A percentile compares a stretch with the other conserved stretches of the same genome.
Conservation (phyloP, 2,329 filamentous ascomycete species). For the Colletotrichum australisinense region DNA sequence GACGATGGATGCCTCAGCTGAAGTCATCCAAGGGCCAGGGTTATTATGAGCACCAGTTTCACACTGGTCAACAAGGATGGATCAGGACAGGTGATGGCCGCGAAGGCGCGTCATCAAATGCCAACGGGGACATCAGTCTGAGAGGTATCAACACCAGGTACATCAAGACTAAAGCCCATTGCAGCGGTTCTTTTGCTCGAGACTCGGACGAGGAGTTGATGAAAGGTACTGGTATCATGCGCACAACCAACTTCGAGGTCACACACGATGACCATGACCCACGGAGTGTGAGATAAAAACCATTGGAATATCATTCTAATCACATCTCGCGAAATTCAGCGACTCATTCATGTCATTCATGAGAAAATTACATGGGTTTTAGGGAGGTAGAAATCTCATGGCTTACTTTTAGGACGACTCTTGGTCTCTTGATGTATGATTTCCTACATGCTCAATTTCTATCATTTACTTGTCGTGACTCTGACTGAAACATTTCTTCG, state of each 20-base stretch:
- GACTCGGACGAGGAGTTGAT: conserved; percentile 17
- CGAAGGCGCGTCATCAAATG: neutral
- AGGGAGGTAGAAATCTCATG: too few species aligned
- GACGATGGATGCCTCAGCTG: conserved; percentile 38
- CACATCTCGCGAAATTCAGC: too few species aligned
- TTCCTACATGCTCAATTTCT: too few species aligned
- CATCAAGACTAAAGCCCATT: neutral
- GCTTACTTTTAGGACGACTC: too few species aligned
- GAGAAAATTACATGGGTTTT: too few species aligned
- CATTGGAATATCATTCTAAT: too few species aligned
- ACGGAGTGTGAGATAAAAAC: neutral
- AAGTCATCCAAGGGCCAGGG: neutral
- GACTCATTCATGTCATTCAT: too few species aligned
- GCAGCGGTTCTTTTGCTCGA: neutral
- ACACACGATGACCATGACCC: neutral
- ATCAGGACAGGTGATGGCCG: conserved; percentile 3
- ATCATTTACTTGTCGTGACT: too few species aligned
- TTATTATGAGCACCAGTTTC: neutral
- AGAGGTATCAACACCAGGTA: neutral
- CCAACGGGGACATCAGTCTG: neutral
- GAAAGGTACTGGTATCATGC: conserved; percentile 1
- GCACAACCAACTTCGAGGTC: neutral
- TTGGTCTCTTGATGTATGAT: too few species aligned
- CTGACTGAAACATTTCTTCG: too few species aligned
- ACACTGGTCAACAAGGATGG: conserved; percentile 3